These are phyloP conservation scores for Proliferodiscus dingleyae DNA, from an alignment of 2,329 filamentous ascomycete genomes.

Conservation along the genomic window DNA sequence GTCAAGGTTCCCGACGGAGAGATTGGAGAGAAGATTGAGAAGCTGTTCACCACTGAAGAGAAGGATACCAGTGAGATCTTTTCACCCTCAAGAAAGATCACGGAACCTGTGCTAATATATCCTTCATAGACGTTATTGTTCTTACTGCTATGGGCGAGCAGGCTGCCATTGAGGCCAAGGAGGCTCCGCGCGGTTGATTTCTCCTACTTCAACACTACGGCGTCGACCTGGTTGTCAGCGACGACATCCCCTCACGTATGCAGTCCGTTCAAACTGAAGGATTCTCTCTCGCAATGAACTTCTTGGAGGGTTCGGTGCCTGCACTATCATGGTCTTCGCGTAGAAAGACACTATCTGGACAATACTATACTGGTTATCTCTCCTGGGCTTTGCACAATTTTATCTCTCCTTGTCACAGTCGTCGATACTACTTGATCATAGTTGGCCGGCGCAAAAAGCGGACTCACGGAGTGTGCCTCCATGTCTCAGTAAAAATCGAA, in stretches of 20 bases:
- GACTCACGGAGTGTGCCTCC: constrained; percentile 26
- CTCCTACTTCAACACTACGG: constrained; percentile 17
- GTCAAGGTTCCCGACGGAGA: constrained; percentile 90
- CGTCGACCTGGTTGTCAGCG: constrained; percentile 29
- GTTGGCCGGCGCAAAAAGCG: constrained; percentile 33
- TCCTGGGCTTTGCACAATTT: constrained; percentile 25
- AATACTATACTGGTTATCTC: constrained; percentile 38
- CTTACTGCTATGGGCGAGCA: constrained; percentile 97
- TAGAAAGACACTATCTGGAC: constrained; percentile 41
- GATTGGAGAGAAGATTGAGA: constrained; percentile 77
- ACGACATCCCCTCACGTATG: constrained; percentile 27
- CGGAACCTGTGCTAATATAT: constrained; percentile 7
- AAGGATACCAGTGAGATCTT: constrained; percentile 92
- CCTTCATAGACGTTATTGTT: constrained; percentile 71
- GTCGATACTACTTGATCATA: constrained; percentile 29
- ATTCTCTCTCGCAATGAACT: constrained; percentile 24
- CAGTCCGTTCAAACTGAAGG: constrained; percentile 18
- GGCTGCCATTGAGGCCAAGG: constrained; percentile 87
- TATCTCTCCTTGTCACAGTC: constrained; percentile 26
- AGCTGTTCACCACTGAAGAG: constrained; percentile 74
- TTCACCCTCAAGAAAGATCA: background rate
- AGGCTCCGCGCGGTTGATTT: constrained; percentile 56
- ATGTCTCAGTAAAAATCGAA: constrained; percentile 32
- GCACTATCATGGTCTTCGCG: constrained; percentile 40
- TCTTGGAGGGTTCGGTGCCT: constrained; percentile 26